These are phyloP conservation scores for Pontederia paniculata DNA, from an alignment of 176 grass and related monocot genomes.

Conservation along the genomic window DNA sequence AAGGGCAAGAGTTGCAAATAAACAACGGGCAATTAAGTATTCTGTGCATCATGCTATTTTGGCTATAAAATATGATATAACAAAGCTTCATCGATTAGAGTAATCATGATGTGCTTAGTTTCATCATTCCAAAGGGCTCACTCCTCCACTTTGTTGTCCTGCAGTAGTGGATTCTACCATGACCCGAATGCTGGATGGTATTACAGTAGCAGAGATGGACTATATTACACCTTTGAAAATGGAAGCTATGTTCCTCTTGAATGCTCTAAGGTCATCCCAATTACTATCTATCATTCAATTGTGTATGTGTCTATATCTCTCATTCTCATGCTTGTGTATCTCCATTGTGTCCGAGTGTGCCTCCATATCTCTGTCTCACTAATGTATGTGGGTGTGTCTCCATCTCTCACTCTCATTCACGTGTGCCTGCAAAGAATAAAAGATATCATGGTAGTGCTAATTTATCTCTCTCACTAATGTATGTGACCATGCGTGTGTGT, in stretches of 20 bases:
- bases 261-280: constrained; percentile 24
- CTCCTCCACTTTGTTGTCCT: background rate
- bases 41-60: background rate
- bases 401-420: too few relatives aligned
- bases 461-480: too few relatives aligned
- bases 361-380: too few relatives aligned
- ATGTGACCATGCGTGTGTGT: too few relatives aligned
- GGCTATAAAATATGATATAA: too few relatives aligned
- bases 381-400: too few relatives aligned
- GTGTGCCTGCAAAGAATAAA: too few relatives aligned
- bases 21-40: too few relatives aligned
- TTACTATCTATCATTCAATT: constrained; percentile 2
- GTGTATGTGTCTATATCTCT: background rate
- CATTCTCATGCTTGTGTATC: background rate
- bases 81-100: background rate
- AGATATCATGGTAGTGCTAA: too few relatives aligned
- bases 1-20: too few relatives aligned
- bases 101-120: background rate
- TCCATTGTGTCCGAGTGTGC: too few relatives aligned
- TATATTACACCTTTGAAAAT: constrained; percentile 57
- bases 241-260: constrained; percentile 39
- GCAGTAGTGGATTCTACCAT: constrained; percentile 87
- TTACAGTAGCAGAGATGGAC: constrained; percentile 56
- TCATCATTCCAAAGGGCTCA: background rate
- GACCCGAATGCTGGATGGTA: constrained; percentile 75